Base-by-base conservation (phyloP, 2,329 filamentous ascomycete species). In the Dactylellina haptotyla region DNA sequence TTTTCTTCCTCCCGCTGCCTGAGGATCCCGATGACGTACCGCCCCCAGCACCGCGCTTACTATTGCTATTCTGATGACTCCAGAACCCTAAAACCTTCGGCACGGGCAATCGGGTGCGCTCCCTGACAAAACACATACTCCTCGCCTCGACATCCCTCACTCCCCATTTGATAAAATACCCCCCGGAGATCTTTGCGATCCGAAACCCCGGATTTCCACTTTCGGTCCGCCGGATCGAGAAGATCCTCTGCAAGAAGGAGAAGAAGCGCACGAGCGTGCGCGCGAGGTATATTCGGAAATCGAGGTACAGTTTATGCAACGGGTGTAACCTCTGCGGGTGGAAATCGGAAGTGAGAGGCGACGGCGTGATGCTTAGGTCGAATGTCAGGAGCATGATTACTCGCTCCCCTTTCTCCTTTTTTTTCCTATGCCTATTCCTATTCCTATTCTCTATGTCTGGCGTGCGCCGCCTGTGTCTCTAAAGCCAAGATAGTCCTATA, bases 131-230 rank as follows among this genome's bases (percentile, higher is more conserved):
- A 30, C 54, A 59, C 69, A 73, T 73, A 6, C 61, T 61, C 6
- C 69, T n/a, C 1, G 69, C 61, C 14, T 73, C 69, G 4, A 66
- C 61, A 37, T 73, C 69, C 18, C 69, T 61, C 30, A 73, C 69
- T 1, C 69, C 69, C 69, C 69, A 73, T 73, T 73, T 73, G n/a
- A 73, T 25, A 45, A 59, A 73, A 37, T 57, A 66, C 10, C 54
- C 23, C 8, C 32, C 20, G 2, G 61, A 73, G 14, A 73, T 41
- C 53, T 50, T 65, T 28, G 61, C 61, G 25, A 73, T 53, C 6
- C 69, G 61, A 25, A 73, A 73, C 14, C 69, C 69, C 8, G 61
- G 69, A n/a, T 66, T 66, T 5, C 30, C 41, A 41, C 66, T 34
- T 26, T 45, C 51, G n/a, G 34, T 18, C 51, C 62, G 41, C 20